A percentile compares a stretch with the other conserved stretches of the same genome.
These are phyloP conservation scores for Tricholoma saponaceum DNA, from an alignment of 768 basidiomycete species.

Conservation along the genomic window DNA sequence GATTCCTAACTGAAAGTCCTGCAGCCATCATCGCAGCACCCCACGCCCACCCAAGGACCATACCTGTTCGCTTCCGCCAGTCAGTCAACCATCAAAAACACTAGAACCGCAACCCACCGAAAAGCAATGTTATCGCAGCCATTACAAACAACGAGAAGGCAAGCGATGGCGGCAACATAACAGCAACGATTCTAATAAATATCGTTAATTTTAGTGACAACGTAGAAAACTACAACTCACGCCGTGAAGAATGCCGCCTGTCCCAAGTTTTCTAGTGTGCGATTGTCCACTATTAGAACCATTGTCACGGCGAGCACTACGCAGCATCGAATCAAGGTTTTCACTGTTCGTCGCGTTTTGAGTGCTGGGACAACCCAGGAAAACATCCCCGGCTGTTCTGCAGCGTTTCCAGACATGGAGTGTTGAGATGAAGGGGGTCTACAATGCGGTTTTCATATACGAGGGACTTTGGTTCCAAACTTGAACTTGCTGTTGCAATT, in stretches of 20 bases:
- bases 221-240: constrained; percentile 16
- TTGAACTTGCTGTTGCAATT: not conserved
- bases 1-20: constrained; percentile 31
- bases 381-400: constrained; percentile 17
- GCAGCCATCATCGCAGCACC: constrained; percentile 41
- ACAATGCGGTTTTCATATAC: not conserved
- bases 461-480: not conserved
- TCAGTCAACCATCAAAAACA: not conserved
- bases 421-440: not conserved
- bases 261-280: constrained; percentile 32
- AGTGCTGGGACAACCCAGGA: constrained; percentile 31
- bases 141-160: constrained; percentile 35
- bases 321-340: constrained; percentile 38
- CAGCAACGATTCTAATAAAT: constrained; percentile 28
- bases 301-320: constrained; percentile 27
- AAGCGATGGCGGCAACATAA: constrained; percentile 36
- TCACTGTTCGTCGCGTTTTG: constrained; percentile 29
- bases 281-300: constrained; percentile 31
- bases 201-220: not conserved
- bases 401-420: constrained; percentile 10
- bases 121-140: constrained; percentile 27
- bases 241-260: constrained; percentile 38
- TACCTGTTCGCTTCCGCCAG: constrained; percentile 20
- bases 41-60: constrained; percentile 46
- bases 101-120: constrained; percentile 22